Percentiles rank a stretch among this genome's conserved stretches.
phyloP scores from a whole-genome alignment of 257 asterid genomes.

The Gynochthodes officinalis region DNA sequence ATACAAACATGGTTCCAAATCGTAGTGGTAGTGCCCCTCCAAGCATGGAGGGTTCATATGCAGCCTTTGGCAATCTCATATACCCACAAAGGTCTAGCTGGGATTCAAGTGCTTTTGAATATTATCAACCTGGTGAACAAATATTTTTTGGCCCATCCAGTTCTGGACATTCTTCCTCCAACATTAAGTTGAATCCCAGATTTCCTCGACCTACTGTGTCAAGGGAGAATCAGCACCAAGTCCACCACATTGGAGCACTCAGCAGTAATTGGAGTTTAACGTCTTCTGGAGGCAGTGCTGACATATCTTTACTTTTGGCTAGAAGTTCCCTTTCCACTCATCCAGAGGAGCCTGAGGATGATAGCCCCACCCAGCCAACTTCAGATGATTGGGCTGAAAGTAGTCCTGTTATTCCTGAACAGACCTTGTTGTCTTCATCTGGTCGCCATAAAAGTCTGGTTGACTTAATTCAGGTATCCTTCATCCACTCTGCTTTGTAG shows the following conservation, averaged over 20 bases:
- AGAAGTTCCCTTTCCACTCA: constrained; percentile 67
- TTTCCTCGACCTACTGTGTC: constrained; percentile 43
- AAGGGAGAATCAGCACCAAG: constrained; percentile 38
- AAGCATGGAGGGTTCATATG: constrained; percentile 73
- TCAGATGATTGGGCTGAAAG: constrained; percentile 38
- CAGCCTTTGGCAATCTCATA: constrained; percentile 48
- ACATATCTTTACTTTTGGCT: constrained; percentile 35
- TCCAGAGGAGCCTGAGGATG: constrained; percentile 75
- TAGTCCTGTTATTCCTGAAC: constrained; percentile 31
- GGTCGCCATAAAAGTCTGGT: constrained; percentile 70
- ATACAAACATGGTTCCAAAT: constrained; percentile 43
- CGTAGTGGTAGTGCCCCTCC: constrained; percentile 97
- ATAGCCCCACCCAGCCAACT: constrained; percentile 38
- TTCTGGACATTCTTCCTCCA: constrained; percentile 31
- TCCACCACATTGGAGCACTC: constrained; percentile 34
- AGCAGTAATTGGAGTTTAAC: constrained; percentile 40
- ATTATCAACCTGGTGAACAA: constrained; percentile 36
- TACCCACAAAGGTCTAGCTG: constrained; percentile 26
- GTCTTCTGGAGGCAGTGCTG: constrained; percentile 36
- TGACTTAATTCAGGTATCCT: constrained; percentile 69
- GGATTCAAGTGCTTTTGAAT: constrained; percentile 29
- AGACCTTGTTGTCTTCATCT: constrained; percentile 30
- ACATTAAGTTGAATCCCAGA: constrained; percentile 39
- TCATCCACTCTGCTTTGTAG: background rate
- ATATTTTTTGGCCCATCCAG: constrained; percentile 38